Base-by-base conservation (phyloP, 139 green algal genomes). In the Chlorella sp. region DNA sequence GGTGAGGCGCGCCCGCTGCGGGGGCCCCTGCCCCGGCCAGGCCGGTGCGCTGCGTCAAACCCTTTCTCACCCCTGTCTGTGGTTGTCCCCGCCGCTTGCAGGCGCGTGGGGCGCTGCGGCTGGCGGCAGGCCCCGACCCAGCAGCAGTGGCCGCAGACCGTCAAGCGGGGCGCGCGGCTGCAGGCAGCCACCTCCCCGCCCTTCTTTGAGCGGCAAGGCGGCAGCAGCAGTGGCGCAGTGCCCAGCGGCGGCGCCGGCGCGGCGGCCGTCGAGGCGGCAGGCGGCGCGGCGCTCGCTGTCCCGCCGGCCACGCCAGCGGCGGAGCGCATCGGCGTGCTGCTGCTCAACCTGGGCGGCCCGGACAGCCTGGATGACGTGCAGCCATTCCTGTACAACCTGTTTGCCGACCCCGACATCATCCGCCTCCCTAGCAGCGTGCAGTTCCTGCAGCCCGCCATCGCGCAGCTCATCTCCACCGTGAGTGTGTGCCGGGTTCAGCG, bases 361-460 rank as follows among this genome's bases (percentile, higher is more conserved):
- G 98, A 99, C 38, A 97, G 88, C 1, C 89, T 99, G 60, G 95
- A 98, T 30, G 98, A 99, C 83, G 97, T 99, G 47, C 93, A 98
- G 89, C 97, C 97, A 15, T 99, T 99, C 85, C 90, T 99, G 60
- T 99, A 98, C 93, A 99, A 99, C 87, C 91, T 99, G 2, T 99
- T 99, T 87, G 95, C 94, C 4, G 97, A 99, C 87, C 95, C 95
- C 9, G 96, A 98, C 75, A 99, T 99, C 88, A 99, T 99, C 86
- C 89, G 95, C 17, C 86, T 97, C 55, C 94, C 94, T 15, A 88
- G 91, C 2, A 21, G 62, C 4, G 65, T 94, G 16, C 83, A 88
- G 23, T 98, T 97, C 74, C 78, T 98, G 47, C 96, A 99, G 91
- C 90, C 91, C 0, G 36, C 93, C 17, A 85, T 99, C 12, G 97